Base-by-base conservation (phyloP, 2,329 filamentous ascomycete species). In the Zymoseptoria ardabiliae region DNA sequence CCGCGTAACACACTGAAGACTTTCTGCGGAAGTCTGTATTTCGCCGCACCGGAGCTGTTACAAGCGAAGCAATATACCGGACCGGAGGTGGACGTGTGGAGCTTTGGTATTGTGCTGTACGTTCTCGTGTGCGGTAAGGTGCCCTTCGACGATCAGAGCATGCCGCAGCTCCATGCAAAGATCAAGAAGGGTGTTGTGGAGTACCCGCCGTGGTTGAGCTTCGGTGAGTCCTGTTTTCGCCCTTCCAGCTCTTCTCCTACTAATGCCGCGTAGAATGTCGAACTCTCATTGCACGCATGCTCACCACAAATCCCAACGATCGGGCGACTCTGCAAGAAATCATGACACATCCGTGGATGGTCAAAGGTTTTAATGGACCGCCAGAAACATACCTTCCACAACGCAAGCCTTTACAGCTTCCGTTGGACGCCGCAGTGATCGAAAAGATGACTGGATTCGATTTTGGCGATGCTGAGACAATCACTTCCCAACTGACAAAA, bases 381-480 rank as follows among this genome's bases (percentile, higher is more conserved):
- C 92, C 92, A 0, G 94, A 97, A 62, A 99, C 97, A 69, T 90
- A 89, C 64, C 79, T 99, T 2, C 92, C 92, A 3, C 75, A 79
- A 30, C 87, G 94, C 54, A 93, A 96, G 67, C 91, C 94, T 2
- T 75, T 97, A n/a, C 84, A 88, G 45, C 78, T 95, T 13, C 92
- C 93, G 5, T 78, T 99, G 9, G 93, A 97, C 70, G 79, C 83
- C 1, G 87, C 89, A 50, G 87, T 97, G 4, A 84, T 99, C 58
- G 85, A 90, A 54, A 92, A 90, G 67, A 99, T 99, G 94, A 95
- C 91, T 22, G 94, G 94, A 2, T 99, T 99, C 73, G 96, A 97
- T 73, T 99, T 97, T 77, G 94, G 94, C 0, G 83, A 90, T 0
- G 83, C 91, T 1, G 91, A 97, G 56, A 84, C 85, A 58, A 97